phyloP scores from a whole-genome alignment of 2,329 filamentous ascomycete species.

The Pyrenochaeta sp. region DNA sequence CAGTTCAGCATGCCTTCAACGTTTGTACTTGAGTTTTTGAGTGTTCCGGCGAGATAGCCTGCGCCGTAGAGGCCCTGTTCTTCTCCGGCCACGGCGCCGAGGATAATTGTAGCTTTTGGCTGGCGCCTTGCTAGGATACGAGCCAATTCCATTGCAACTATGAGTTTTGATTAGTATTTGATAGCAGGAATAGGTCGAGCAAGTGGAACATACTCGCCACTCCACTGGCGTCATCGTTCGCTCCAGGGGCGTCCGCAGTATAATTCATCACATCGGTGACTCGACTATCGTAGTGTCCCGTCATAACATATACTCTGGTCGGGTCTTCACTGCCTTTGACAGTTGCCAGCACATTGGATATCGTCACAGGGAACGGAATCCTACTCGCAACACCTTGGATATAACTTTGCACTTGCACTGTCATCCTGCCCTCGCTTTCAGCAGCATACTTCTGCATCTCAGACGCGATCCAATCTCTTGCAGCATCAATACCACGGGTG shows the following conservation, averaged over 20 bases:
- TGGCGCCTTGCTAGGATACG: conserved; percentile 59
- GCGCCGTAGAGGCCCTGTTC: conserved; percentile 65
- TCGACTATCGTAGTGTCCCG: conserved; percentile 65
- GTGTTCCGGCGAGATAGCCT: conserved; percentile 61
- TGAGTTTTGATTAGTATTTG: conserved; percentile 12
- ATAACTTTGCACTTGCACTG: conserved; percentile 61
- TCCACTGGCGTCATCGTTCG: conserved; percentile 66
- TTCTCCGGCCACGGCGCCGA: conserved; percentile 66
- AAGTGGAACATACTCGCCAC: conserved; percentile 52
- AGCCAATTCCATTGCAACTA: conserved; percentile 64
- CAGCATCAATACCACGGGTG: conserved; percentile 64
- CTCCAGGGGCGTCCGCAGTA: conserved; percentile 62
- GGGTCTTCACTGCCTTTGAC: conserved; percentile 60
- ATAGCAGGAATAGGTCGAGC: background rate
- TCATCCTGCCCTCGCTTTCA: conserved; percentile 60
- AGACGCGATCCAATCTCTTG: conserved; percentile 64
- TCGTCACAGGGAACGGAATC: conserved; percentile 61
- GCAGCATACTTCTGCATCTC: conserved; percentile 61
- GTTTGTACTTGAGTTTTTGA: conserved; percentile 61
- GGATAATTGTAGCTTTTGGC: conserved; percentile 63
- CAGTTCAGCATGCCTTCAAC: conserved; percentile 67
- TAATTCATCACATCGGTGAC: conserved; percentile 62
- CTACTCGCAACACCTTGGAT: conserved; percentile 58
- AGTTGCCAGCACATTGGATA: conserved; percentile 61
- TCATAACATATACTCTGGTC: conserved; percentile 61